Evolutionary conservation across 1,284 basidiomycete species (phyloP), one percentile per base, ranked within the genome.

Genomic region (Puccinia brachypodii): DNA sequence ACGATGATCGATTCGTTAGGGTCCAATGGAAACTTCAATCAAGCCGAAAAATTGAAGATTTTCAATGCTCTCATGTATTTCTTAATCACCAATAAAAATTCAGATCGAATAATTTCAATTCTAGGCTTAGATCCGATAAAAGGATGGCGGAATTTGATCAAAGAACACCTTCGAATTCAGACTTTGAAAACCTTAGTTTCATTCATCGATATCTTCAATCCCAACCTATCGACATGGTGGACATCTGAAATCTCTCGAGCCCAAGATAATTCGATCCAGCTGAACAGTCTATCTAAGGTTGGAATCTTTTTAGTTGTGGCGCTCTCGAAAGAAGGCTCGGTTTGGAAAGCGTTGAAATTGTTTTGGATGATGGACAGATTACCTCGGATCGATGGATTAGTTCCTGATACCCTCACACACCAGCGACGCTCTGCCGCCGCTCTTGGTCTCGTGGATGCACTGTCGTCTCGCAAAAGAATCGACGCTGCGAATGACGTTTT

Each of bases 241-340:
- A 14, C 38, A 28, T 56, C 66, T 31, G 50, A 71, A 50, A 66
- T 62, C 53, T 80, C 77, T 42, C 40, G 22, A 25, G 42, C 64
- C 69, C 60, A 78, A 13, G 25, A 22, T 69, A 22, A 71, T 44
- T 16, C 25, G 6, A 33, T 44, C 22, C 33, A 80, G 33, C 38
- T 56, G 11, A 25, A 28, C 8, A 38, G 25, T 33, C 68, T 80
- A 36, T 53, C 62, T 36, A 31, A 42, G 31, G 28, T 71, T 22
- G 77, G 68, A 16, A 19, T 71, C 66, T 60, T 72, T 40, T 68
- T 80, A 11, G 42, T 80, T 38, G 56, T 72, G 16, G 66, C 77
- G 11, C 68, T 80, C 22, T 80, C 77, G 7, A 80, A 80, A 38
- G 64, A 80, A 80, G 77, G 77, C 28, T 80, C 77, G 28, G 50